Base-by-base conservation (phyloP, 2,329 filamentous ascomycete species). In the Fusarium burgessii region DNA sequence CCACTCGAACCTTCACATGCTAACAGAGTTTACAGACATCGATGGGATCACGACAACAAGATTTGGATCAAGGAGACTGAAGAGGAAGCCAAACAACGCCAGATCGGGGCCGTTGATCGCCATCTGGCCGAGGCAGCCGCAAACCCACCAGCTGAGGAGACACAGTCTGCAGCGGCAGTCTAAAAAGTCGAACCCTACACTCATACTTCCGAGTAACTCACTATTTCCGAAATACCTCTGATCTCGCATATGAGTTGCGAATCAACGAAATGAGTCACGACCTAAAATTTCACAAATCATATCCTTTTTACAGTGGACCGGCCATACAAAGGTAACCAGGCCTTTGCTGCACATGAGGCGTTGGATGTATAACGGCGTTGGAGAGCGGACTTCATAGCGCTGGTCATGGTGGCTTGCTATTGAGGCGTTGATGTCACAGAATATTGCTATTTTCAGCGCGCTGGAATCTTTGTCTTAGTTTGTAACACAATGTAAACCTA, bases 21-120 rank as follows among this genome's bases (percentile, higher is more conserved):
- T 76, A 62, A 76, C 61, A 25, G 27, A 52, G 25, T 57, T 58
- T 46, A 40, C 62, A 91, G 90, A 25, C 90, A 92, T 77, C 80
- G 78, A 36, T 92, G 90, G 90, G 80, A 87, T 46, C 80, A 86
- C 6, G 83, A 87, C 27, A 78, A 82, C 46, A 89, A 88, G 75
- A 84, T 89, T 72, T 92, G 90, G 90, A 77, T 90, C 40, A 87
- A 84, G 75, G 79, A 79, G 62, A 71, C 73, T 58, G 77, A 76
- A 43, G 75, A 77, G 10, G 74, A 78, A 32, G 61, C 73, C 40
- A 60, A 75, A 11, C 66, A 73, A 46, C 73, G 75, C 42, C 70
- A 73, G 14, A 66, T 73, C 27, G 70, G 66, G 3, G 78, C 77
- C 36, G 46, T 57, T 13, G 74, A 78, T 59, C 73, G 73, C 54